These are phyloP conservation scores for Trichoderma sp. DNA, from an alignment of 2,329 filamentous ascomycete genomes.

Conservation along the genomic window DNA sequence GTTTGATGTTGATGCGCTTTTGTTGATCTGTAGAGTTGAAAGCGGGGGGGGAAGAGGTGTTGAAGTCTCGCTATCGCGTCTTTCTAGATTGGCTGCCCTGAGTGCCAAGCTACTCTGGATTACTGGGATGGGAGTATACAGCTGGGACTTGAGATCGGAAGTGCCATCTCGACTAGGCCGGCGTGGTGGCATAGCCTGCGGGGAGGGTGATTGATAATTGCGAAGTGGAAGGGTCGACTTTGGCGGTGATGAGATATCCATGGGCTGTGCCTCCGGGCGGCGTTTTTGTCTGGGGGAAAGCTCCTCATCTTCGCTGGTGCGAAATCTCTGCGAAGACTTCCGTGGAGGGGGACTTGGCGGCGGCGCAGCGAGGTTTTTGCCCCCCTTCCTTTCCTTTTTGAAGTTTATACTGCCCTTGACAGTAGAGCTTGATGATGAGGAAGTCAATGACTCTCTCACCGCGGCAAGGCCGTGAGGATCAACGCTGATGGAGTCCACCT, in stretches of 20 bases:
- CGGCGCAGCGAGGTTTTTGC: conserved; percentile 43
- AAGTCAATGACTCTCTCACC: conserved; percentile 66
- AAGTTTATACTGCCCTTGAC: conserved; percentile 49
- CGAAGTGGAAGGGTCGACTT: conserved; percentile 30
- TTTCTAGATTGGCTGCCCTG: conserved; percentile 44
- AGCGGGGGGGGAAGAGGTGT: conserved; percentile 35
- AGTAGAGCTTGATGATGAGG: conserved; percentile 70
- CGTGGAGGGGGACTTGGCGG: conserved; percentile 61
- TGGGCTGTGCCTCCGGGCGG: conserved; percentile 27
- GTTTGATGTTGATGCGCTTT: conserved; percentile 34
- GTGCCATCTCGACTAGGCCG: conserved; percentile 69
- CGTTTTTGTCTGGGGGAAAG: conserved; percentile 40
- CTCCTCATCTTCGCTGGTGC: conserved; percentile 35
- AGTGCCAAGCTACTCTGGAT: conserved; percentile 62
- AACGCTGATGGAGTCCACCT: conserved; percentile 42
- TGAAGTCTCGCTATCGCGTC: conserved; percentile 42
- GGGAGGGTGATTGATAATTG: conserved; percentile 28
- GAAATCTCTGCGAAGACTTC: conserved; percentile 58
- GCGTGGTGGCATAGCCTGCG: conserved; percentile 46
- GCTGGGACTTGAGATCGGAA: conserved; percentile 56
- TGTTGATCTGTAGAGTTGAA: conserved; percentile 31
- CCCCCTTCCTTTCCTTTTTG: conserved; percentile 42
- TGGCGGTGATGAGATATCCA: conserved; percentile 34
- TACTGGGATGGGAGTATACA: conserved; percentile 49
- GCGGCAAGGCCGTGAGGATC: conserved; percentile 59